These are phyloP conservation scores for Dictyostelium discoideum DNA, from an alignment of 78 protist genomes.

Conservation along the genomic window DNA sequence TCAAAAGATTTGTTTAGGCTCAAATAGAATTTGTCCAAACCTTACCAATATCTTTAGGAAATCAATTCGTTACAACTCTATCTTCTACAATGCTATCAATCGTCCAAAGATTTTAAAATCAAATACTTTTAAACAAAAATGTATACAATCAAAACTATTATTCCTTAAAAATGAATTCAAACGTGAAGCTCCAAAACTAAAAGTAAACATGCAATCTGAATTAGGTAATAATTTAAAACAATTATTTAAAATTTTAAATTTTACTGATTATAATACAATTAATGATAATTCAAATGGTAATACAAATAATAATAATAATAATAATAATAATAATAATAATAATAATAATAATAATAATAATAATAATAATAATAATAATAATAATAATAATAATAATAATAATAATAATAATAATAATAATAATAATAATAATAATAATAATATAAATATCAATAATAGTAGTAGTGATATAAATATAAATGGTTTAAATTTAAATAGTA, in stretches of 20 bases:
- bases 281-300: neutral
- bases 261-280: neutral
- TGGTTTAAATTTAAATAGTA: constrained; percentile 30
- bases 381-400: neutral
- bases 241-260: constrained; percentile 21
- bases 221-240: constrained; percentile 22
- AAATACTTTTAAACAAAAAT: neutral
- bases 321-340: neutral
- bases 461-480: constrained; percentile 9
- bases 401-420: neutral
- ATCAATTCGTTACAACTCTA: neutral
- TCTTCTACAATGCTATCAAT: neutral
- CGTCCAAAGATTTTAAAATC: neutral
- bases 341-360: constrained; percentile 1
- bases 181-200: neutral
- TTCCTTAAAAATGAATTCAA: neutral
- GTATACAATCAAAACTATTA: neutral
- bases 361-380: neutral
- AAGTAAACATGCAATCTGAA: neutral
- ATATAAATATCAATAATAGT: constrained; percentile 10
- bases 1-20: constrained; percentile 42
- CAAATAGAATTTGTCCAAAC: constrained; percentile 51
- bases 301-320: neutral
- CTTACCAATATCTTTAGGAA: neutral
- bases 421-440: neutral